These are phyloP conservation scores for Verticillium nonalfalfae DNA, from an alignment of 2,329 filamentous ascomycete species.

Conservation along the genomic window DNA sequence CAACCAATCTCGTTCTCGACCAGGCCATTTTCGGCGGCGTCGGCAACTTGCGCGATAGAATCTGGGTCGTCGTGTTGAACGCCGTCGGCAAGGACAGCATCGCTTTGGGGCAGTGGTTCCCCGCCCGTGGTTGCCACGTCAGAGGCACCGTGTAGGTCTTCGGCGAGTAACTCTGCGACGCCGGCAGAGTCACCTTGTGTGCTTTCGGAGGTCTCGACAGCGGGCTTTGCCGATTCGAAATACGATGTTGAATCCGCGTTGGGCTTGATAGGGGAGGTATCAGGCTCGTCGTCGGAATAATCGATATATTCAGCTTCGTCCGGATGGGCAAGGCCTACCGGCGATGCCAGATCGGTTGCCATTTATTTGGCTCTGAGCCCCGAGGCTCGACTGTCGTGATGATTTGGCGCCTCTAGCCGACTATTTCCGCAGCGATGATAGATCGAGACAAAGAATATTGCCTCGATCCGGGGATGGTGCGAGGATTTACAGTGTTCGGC, in stretches of 20 bases:
- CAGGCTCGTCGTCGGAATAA: slow-evolving; percentile 10
- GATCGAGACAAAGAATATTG: too few relatives aligned
- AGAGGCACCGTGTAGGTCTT: too few relatives aligned
- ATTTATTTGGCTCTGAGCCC: background rate
- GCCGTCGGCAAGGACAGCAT: background rate
- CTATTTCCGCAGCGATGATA: too few relatives aligned
- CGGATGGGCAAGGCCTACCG: slow-evolving; percentile 5
- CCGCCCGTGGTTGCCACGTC: background rate
- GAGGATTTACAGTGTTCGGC: too few relatives aligned
- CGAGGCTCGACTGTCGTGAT: too few relatives aligned
- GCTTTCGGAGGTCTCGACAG: background rate
- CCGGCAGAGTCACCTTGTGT: background rate
- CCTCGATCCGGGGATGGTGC: too few relatives aligned
- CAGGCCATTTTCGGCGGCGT: background rate
- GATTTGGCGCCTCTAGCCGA: too few relatives aligned
- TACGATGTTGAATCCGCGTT: background rate
- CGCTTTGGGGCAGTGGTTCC: background rate
- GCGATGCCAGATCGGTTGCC: slow-evolving; percentile 5
- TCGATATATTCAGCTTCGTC: slow-evolving; percentile 9
- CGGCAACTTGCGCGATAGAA: background rate
- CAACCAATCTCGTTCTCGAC: background rate
- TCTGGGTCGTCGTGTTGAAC: background rate
- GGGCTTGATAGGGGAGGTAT: background rate
- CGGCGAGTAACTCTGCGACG: background rate
- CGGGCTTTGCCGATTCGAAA: background rate